Conservation (phyloP, 1,284 basidiomycete genomes). For the Farysia itapuensis region DNA sequence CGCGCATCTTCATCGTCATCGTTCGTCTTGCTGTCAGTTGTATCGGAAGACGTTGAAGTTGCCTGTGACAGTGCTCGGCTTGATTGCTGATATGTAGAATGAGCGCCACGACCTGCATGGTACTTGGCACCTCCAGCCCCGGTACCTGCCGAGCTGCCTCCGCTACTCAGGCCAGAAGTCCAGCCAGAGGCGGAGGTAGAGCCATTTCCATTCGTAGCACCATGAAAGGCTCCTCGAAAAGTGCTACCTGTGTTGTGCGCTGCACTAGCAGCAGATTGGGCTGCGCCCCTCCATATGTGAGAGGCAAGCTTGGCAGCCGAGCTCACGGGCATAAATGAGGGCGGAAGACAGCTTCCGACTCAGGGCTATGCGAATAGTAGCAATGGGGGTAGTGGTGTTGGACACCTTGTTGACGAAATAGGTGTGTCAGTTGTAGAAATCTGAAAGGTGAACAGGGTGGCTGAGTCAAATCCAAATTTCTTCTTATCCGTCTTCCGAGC, state of each 20-base stretch:
- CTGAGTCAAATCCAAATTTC: no score
- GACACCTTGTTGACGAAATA: no score
- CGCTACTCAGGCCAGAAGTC: slow-evolving; percentile 40
- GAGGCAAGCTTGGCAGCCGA: slow-evolving; percentile 47
- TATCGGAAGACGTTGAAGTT: slow-evolving; percentile 16
- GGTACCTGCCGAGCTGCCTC: slow-evolving; percentile 36
- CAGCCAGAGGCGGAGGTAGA: slow-evolving; percentile 36
- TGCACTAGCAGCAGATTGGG: slow-evolving; percentile 41
- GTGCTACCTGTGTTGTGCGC: slow-evolving; percentile 44
- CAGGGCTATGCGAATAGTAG: no score
- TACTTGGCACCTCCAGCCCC: slow-evolving; percentile 51
- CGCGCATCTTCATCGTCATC: slow-evolving; percentile 38
- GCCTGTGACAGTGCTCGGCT: slow-evolving; percentile 45
- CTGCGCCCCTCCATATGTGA: slow-evolving; percentile 45
- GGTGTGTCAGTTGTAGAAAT: no score
- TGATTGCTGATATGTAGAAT: slow-evolving; percentile 46
- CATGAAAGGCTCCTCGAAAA: slow-evolving; percentile 38
- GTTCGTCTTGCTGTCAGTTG: slow-evolving; percentile 28
- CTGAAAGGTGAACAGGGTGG: no score
- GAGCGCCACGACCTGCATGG: slow-evolving; percentile 48
- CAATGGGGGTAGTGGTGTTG: no score
- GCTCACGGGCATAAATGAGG: slow-evolving; percentile 38
- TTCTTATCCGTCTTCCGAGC: no score
- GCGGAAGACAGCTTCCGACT: no score
- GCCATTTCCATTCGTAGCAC: slow-evolving; percentile 14